Conservation (phyloP, 345 rosid genomes). For the Ceriops decandra region DNA sequence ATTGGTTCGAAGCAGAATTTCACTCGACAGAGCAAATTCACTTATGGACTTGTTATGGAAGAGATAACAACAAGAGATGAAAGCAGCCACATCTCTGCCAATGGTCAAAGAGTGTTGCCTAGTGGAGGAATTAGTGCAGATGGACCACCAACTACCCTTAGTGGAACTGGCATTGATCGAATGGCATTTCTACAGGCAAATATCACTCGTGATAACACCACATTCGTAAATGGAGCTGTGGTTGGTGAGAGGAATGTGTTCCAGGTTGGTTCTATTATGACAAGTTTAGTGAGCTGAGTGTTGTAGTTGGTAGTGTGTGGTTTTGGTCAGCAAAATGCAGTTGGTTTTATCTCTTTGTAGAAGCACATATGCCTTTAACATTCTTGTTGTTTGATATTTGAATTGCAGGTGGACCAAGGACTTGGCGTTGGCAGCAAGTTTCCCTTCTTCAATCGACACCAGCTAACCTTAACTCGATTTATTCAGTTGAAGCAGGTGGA, state of each 20-base stretch:
- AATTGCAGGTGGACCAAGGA: constrained; percentile 90
- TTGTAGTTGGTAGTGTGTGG: not conserved
- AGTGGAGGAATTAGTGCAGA: constrained; percentile 98
- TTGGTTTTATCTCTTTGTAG: not conserved
- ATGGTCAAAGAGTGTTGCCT: constrained; percentile 90
- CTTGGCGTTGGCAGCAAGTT: constrained; percentile 91
- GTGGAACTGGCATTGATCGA: constrained; percentile 92
- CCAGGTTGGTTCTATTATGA: constrained; percentile 56
- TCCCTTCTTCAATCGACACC: constrained; percentile 98
- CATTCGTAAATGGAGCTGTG: constrained; percentile 86
- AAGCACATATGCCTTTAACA: constrained; percentile 7
- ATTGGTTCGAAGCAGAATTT: constrained; percentile 58
- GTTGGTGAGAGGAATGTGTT: constrained; percentile 96
- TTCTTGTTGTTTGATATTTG: constrained; percentile 13
- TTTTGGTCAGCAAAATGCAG: not conserved
- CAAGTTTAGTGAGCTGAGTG: not conserved
- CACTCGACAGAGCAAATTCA: constrained; percentile 95
- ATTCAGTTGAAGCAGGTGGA: constrained; percentile 78
- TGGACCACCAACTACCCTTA: constrained; percentile 98
- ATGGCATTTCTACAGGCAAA: constrained; percentile 92
- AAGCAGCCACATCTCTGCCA: constrained; percentile 82
- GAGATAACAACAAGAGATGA: constrained; percentile 98
- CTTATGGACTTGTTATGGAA: constrained; percentile 96
- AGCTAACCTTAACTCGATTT: constrained; percentile 76
- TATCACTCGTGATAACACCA: constrained; percentile 96